These are phyloP conservation scores for Teunomyces tritomae DNA, from an alignment of 805 yeast species.

Conservation along the genomic window DNA sequence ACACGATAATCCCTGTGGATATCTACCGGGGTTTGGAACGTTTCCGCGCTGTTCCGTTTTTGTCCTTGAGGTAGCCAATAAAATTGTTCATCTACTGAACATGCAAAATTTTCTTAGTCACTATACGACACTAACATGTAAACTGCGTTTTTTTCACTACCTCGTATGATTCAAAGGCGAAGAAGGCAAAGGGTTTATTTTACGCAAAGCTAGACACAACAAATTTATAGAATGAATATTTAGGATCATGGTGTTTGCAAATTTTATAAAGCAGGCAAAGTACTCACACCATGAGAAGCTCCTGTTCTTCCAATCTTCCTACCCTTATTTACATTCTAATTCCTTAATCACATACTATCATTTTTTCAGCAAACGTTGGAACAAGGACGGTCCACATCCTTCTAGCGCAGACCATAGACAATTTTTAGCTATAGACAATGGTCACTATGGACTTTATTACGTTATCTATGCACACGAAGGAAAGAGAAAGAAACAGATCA, in stretches of 20 bases:
- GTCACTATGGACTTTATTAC: conserved; percentile 45
- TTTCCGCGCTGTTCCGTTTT: neutral
- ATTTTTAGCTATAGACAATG: conserved; percentile 29
- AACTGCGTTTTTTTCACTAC: conserved; percentile 4
- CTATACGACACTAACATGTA: neutral
- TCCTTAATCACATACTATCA: conserved; percentile 7
- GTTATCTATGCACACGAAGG: conserved; percentile 38
- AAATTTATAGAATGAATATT: neutral
- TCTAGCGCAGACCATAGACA: conserved; percentile 13
- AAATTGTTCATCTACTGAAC: neutral
- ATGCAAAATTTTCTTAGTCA: neutral
- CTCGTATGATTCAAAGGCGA: neutral
- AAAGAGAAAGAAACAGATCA: conserved; percentile 12
- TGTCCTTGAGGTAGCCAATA: neutral
- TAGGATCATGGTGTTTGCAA: conserved; percentile 10
- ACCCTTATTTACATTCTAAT: conserved; percentile 18
- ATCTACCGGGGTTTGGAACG: neutral
- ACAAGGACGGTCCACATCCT: conserved; percentile 24
- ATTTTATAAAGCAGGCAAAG: conserved; percentile 15
- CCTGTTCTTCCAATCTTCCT: conserved; percentile 25
- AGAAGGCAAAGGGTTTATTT: neutral
- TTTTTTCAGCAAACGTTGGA: conserved; percentile 16
- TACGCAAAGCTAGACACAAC: neutral
- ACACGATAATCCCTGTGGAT: neutral
- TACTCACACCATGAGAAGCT: conserved; percentile 16